Percentiles rank a stretch among this genome's conserved stretches.
These are phyloP conservation scores for Limtongia smithiae DNA, from an alignment of 805 yeast genomes.

Conservation along the genomic window DNA sequence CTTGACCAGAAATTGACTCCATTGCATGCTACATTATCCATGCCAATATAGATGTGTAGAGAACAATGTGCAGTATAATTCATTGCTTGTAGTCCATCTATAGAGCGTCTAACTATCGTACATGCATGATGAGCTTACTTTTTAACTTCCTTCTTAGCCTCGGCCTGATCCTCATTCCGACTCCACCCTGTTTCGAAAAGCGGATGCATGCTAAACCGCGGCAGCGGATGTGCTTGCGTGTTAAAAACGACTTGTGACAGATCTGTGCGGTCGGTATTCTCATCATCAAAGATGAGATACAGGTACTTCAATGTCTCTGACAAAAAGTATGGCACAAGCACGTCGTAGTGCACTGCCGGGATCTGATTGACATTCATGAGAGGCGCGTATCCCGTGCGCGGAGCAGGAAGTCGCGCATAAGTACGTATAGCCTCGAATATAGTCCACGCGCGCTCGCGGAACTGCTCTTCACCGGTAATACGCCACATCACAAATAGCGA, in stretches of 20 bases:
- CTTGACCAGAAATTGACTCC: too few relatives aligned
- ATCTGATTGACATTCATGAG: constrained; percentile 59
- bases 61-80: too few relatives aligned
- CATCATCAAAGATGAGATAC: constrained; percentile 72
- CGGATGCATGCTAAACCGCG: constrained; percentile 37
- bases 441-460: constrained; percentile 82
- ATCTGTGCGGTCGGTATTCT: constrained; percentile 53
- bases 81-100: too few relatives aligned
- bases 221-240: constrained; percentile 93
- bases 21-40: too few relatives aligned
- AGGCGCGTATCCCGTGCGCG: constrained; percentile 55
- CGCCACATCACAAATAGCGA: constrained; percentile 76
- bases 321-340: constrained; percentile 89
- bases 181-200: constrained; percentile 25
- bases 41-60: too few relatives aligned
- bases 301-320: constrained; percentile 86
- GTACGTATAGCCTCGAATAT: constrained; percentile 68
- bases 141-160: too few relatives aligned
- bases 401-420: constrained; percentile 49
- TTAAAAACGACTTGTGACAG: constrained; percentile 71
- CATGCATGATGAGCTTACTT: too few relatives aligned
- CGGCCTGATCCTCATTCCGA: too few relatives aligned
- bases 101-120: too few relatives aligned
- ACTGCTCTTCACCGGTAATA: constrained; percentile 69
- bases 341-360: constrained; percentile 57